Evolutionary conservation across 768 basidiomycete species (phyloP).

Genomic region (Boletus subcaerulescens): DNA sequence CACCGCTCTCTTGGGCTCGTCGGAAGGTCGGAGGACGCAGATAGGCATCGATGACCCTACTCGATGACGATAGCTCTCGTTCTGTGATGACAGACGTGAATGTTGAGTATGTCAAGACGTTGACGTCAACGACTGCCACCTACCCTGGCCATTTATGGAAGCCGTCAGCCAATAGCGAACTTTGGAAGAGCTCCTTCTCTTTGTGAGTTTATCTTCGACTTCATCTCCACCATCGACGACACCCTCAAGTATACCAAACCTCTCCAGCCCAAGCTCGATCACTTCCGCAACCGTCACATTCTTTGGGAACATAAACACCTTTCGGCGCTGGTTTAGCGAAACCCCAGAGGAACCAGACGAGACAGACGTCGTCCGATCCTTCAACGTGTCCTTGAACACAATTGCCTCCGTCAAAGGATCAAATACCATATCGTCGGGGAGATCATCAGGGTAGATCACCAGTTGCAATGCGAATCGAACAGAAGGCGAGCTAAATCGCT

Average conservation of each 20-base stretch:
- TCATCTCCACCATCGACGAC: conserved; percentile 99
- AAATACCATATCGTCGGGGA: conserved; percentile 94
- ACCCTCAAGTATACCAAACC: conserved; percentile 95
- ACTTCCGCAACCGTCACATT: conserved; percentile 97
- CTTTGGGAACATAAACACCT: conserved; percentile 89
- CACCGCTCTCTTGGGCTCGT: conserved; percentile 45
- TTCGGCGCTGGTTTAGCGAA: conserved; percentile 62
- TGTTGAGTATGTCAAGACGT: conserved; percentile 5
- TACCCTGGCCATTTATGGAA: conserved; percentile 61
- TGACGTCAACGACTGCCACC: conserved; percentile 10
- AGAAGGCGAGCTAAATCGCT: conserved; percentile 80
- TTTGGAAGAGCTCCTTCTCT: conserved; percentile 71
- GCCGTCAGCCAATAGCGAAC: conserved; percentile 82
- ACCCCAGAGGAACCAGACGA: conserved; percentile 48
- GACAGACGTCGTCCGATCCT: conserved; percentile 46
- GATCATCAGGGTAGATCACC: conserved; percentile 82
- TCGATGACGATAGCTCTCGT: conserved; percentile 72
- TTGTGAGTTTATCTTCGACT: conserved; percentile 87
- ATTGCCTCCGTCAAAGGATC: conserved; percentile 92
- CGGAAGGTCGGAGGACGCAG: conserved; percentile 69
- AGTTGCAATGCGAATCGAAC: conserved; percentile 84
- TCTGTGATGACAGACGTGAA: conserved; percentile 46
- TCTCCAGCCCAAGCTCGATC: conserved; percentile 86
- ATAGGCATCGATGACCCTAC: conserved; percentile 83
- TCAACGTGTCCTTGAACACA: conserved; percentile 76